These are phyloP conservation scores for Ascochyta koolunga DNA, from an alignment of 2,329 filamentous ascomycete species.

Conservation along the genomic window DNA sequence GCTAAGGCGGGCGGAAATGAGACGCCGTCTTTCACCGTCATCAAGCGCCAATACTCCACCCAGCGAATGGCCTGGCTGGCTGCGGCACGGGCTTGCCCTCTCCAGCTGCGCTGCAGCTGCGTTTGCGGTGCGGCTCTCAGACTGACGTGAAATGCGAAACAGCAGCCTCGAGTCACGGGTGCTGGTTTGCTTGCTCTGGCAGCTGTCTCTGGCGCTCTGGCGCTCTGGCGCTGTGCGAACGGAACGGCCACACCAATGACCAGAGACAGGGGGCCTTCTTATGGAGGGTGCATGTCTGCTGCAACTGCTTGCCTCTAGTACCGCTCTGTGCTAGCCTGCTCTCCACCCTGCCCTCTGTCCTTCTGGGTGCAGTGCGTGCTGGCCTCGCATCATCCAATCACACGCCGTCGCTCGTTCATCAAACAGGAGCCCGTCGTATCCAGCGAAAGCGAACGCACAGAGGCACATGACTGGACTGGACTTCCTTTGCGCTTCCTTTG, in stretches of 20 bases:
- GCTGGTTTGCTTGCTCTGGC: conserved; percentile 5
- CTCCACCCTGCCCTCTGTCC: conserved; percentile 24
- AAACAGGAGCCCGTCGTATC: background rate
- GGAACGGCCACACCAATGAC: conserved; percentile 18
- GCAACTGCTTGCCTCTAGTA: conserved; percentile 35
- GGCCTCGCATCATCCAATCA: conserved; percentile 19
- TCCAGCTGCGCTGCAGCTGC: conserved; percentile 17
- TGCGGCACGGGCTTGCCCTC: conserved; percentile 11
- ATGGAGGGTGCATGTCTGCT: conserved; percentile 27
- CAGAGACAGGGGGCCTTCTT: conserved; percentile 34
- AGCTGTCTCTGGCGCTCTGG: conserved; percentile 17
- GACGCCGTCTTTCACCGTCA: conserved; percentile 39
- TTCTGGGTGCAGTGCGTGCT: conserved; percentile 19
- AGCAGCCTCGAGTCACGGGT: conserved; percentile 9
- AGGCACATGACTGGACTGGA: conserved; percentile 3
- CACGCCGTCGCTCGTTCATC: conserved; percentile 3
- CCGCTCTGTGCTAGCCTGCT: conserved; percentile 28
- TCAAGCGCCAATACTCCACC: conserved; percentile 34
- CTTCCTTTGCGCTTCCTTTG: background rate
- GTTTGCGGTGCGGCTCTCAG: conserved; percentile 18
- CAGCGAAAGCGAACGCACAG: conserved; percentile 5
- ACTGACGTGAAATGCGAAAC: conserved; percentile 13
- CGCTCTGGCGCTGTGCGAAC: conserved; percentile 30
- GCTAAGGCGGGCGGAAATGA: conserved; percentile 47
- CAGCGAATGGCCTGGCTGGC: conserved; percentile 19